Evolutionary conservation across 2,329 filamentous ascomycete genomes (phyloP).

Genomic region (Colletotrichum chlorophyti): DNA sequence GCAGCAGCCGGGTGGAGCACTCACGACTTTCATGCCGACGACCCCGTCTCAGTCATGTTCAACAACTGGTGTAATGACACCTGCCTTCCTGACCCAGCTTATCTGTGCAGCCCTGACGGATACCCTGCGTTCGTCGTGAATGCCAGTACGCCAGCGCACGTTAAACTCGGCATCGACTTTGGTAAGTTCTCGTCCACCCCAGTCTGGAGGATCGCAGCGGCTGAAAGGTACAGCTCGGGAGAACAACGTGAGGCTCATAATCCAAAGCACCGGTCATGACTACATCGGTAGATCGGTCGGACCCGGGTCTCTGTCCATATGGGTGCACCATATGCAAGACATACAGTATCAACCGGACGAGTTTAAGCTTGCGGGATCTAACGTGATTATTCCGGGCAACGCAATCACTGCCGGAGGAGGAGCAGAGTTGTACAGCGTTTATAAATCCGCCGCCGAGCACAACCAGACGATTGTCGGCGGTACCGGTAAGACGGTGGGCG

Average conservation of each 20-base stretch:
- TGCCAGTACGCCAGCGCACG: conserved; percentile 40
- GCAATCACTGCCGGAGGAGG: conserved; percentile 62
- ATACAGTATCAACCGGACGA: not conserved
- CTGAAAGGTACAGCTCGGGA: conserved; percentile 41
- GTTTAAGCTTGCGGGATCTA: not conserved
- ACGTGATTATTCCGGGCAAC: conserved; percentile 37
- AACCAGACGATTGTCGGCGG: conserved; percentile 62
- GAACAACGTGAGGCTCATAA: conserved; percentile 48
- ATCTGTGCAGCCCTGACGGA: conserved; percentile 41
- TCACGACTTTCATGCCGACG: conserved; percentile 41
- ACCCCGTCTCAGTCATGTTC: conserved; percentile 42
- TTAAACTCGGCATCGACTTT: conserved; percentile 48
- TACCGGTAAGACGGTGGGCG: conserved; percentile 60
- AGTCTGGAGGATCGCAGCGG: no score
- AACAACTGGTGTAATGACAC: conserved; percentile 57
- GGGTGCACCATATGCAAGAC: conserved; percentile 49
- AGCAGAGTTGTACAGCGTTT: conserved; percentile 55
- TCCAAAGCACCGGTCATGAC: conserved; percentile 52
- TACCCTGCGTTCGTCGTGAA: conserved; percentile 46
- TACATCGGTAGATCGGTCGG: conserved; percentile 53
- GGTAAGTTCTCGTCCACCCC: conserved; percentile 39
- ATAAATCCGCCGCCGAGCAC: conserved; percentile 49
- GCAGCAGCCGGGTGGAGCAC: conserved; percentile 5
- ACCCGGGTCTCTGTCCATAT: conserved; percentile 59
- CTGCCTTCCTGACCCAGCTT: conserved; percentile 50